Evolutionary conservation across 768 basidiomycete species (phyloP).

Genomic region (Dictyophora rubrovolvata): DNA sequence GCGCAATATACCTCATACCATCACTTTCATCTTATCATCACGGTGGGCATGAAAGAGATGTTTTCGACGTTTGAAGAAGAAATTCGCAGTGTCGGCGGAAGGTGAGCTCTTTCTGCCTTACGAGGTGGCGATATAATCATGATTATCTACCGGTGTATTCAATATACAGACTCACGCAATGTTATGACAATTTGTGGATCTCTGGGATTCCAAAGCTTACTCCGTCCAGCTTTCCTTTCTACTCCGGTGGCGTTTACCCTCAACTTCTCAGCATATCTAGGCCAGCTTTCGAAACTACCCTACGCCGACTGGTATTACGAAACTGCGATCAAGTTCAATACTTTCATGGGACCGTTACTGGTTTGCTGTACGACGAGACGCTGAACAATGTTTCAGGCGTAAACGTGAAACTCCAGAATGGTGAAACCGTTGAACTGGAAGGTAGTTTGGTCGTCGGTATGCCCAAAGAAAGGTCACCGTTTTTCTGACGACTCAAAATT

Average conservation of each 20-base stretch:
- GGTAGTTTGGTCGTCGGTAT: slow-evolving; percentile 18
- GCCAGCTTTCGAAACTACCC: slow-evolving; percentile 21
- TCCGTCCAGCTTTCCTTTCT: slow-evolving; percentile 20
- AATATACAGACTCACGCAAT: no score
- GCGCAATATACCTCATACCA: not conserved
- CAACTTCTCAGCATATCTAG: slow-evolving; percentile 14
- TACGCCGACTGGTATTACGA: slow-evolving; percentile 20
- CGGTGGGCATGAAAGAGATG: slow-evolving; percentile 9
- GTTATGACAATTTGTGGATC: slow-evolving; percentile 9
- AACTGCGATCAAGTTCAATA: slow-evolving; percentile 16
- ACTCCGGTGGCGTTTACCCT: slow-evolving; percentile 1
- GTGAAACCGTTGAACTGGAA: slow-evolving; percentile 5
- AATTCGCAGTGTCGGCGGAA: slow-evolving; percentile 8
- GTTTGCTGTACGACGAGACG: slow-evolving; percentile 13
- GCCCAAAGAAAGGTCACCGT: not conserved
- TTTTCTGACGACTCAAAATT: not conserved
- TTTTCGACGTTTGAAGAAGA: slow-evolving; percentile 16
- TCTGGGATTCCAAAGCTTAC: slow-evolving; percentile 12
- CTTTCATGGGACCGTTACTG: slow-evolving; percentile 20
- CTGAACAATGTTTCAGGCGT: slow-evolving; percentile 1
- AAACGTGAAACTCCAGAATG: not conserved
- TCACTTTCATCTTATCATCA: slow-evolving; percentile 6
- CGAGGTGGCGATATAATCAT: no score
- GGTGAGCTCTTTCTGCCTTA: slow-evolving; percentile 7
- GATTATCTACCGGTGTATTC: no score